Conservation (phyloP, 768 basidiomycete species). For the Rhizopogon vesiculosus region DNA sequence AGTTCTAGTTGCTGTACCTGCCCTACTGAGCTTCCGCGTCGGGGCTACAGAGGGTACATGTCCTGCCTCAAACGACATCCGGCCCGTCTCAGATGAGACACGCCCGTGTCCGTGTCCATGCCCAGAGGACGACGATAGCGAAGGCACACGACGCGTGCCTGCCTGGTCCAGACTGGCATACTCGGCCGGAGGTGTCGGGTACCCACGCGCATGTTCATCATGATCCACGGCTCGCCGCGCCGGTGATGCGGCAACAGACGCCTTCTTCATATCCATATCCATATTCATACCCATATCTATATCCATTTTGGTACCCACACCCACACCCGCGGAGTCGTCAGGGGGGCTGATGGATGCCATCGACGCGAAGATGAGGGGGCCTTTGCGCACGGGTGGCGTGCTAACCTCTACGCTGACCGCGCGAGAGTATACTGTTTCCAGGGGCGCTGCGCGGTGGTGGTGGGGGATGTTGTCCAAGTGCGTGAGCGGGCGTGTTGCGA, state of each 20-base stretch:
- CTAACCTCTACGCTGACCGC: constrained; percentile 11
- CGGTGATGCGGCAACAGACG: constrained; percentile 3
- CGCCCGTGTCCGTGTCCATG: background rate
- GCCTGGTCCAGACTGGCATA: background rate
- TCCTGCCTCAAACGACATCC: background rate
- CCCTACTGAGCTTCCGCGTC: constrained; percentile 13
- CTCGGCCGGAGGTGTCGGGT: constrained; percentile 27
- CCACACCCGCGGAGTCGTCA: constrained; percentile 1
- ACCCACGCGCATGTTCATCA: background rate
- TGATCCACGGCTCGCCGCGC: background rate
- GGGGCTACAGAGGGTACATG: constrained; percentile 3
- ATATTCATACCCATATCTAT: too few species aligned
- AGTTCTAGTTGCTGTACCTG: constrained; percentile 3
- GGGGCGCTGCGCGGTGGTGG: constrained; percentile 9
- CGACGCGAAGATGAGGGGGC: constrained; percentile 62
- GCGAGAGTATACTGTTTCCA: constrained; percentile 14
- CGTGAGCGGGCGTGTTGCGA: background rate
- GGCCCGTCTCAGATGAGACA: background rate
- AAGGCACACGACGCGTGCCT: background rate
- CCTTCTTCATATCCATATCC: too few species aligned
- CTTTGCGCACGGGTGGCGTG: constrained; percentile 31
- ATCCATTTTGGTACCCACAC: too few species aligned
- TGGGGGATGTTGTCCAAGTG: background rate
- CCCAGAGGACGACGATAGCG: background rate
- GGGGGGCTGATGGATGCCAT: constrained; percentile 33